Evolutionary conservation across 768 basidiomycete genomes (phyloP).

Genomic region (Lyophyllum semitale): DNA sequence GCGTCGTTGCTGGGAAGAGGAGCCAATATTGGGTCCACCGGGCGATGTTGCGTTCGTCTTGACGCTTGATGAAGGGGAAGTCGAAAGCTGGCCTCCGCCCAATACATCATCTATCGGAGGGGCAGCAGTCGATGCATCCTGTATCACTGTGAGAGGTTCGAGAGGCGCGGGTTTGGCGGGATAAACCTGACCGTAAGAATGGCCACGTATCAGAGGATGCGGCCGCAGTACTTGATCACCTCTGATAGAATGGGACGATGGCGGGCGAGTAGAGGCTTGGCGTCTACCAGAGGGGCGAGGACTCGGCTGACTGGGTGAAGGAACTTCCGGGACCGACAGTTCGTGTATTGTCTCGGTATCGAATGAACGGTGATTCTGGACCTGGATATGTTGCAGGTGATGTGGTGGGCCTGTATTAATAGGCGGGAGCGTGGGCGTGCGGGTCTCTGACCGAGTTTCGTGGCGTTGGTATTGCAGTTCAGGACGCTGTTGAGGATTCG

Average conservation of each 20-base stretch:
- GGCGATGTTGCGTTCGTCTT: slow-evolving; percentile 29
- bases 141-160: slow-evolving; percentile 61
- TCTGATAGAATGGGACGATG: slow-evolving; percentile 61
- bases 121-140: slow-evolving; percentile 45
- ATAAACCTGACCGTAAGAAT: slow-evolving; percentile 59
- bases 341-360: not conserved
- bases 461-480: slow-evolving; percentile 1
- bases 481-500: slow-evolving; percentile 4
- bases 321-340: not conserved
- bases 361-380: slow-evolving; percentile 4
- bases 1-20: slow-evolving; percentile 39
- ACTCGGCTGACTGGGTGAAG: slow-evolving; percentile 24
- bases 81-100: slow-evolving; percentile 25
- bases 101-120: slow-evolving; percentile 34
- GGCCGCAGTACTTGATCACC: slow-evolving; percentile 50
- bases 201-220: slow-evolving; percentile 77
- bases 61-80: slow-evolving; percentile 34
- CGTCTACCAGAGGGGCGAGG: slow-evolving; percentile 39
- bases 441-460: slow-evolving; percentile 7
- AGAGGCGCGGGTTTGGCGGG: slow-evolving; percentile 53
- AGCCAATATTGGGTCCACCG: slow-evolving; percentile 23
- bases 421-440: slow-evolving; percentile 17
- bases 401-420: slow-evolving; percentile 10
- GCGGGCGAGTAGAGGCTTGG: slow-evolving; percentile 53
- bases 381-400: slow-evolving; percentile 8